Conservation (phyloP, 169 alveolate species). For the Cryptosporidium sp. region DNA sequence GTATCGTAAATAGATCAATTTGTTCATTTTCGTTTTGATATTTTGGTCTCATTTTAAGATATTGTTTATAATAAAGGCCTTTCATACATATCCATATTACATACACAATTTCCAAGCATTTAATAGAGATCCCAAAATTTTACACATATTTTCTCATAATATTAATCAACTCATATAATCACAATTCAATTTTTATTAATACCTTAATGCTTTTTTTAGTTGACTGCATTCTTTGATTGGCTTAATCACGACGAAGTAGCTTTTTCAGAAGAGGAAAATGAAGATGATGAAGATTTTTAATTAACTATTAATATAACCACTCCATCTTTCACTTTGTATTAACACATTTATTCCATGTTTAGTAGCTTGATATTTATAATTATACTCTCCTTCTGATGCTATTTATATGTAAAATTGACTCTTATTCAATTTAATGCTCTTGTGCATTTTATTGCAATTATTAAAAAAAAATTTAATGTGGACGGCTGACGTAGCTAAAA, state of each 20-base stretch:
- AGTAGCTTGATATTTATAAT: slow-evolving; percentile 4
- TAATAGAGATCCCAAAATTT: neutral
- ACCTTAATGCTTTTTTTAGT: neutral
- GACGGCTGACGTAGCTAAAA: slow-evolving; percentile 58
- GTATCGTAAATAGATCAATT: neutral
- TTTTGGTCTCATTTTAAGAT: neutral
- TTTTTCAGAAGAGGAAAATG: slow-evolving; percentile 26
- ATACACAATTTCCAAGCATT: too few species aligned
- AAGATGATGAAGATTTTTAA: slow-evolving; percentile 49
- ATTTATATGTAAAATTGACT: neutral
- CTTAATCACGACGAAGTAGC: slow-evolving; percentile 33
- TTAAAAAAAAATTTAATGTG: slow-evolving; percentile 2
- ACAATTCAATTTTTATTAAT: neutral
- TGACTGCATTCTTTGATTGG: slow-evolving; percentile 74
- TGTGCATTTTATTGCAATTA: neutral
- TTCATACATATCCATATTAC: slow-evolving; percentile 8
- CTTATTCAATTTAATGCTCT: neutral
- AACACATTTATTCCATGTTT: neutral
- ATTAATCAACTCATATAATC: neutral
- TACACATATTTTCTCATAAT: neutral
- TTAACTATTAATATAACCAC: neutral
- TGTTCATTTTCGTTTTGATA: neutral
- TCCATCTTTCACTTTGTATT: neutral
- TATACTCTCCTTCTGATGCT: neutral
- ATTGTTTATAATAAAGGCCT: slow-evolving; percentile 64